Evolutionary conservation across 805 yeast species (phyloP), one percentile per base, ranked within the genome.

Genomic region (Lachancea dasiensis): DNA sequence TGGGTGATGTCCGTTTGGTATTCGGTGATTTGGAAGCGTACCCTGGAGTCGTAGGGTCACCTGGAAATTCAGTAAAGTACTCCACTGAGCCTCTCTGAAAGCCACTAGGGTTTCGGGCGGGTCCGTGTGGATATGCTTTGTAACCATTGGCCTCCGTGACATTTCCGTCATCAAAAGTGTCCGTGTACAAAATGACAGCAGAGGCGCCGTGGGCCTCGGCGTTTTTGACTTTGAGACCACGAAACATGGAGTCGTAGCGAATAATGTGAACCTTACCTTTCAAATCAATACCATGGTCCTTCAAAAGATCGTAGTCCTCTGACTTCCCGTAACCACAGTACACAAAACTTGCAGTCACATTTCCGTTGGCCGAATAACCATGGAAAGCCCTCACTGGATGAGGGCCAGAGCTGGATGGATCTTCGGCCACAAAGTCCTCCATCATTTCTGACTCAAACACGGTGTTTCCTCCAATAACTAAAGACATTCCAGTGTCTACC

Each of bases 1-100:
- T 49, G 0, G 78, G 73, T 14, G 67, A 55, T 3, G 56, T 41
- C 32, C 75, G 51, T 40, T 62, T 68, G 25, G 64, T 59, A 28
- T 65, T 53, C 6, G 52, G 52, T 10, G 43, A 45, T 21, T 70
- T 72, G 16, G 83, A 73, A 2, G 85, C 71, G 62, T 74, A 75
- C 3, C 85, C 86, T 6, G 86, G 85, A 2, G 87, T 79, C 0
- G 87, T 77, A 24, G 89, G 89, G 52, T 81, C 90, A 9, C 89
- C 89, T 0, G 87, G 86, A 35, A 68, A 67, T 22, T 73, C 74
- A 3, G 77, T 70, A 39, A 77, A 65, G 44, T 65, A 76, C 42
- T 69, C 75, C 1, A 74, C 79, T 6, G 83, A 70, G 3, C 78
- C 81, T 52, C 84, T 67, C 49, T 78, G 78, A 19, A 81, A 73